Evolutionary conservation across 495 filamentous ascomycete genomes (phyloP).

Genomic region (Pyronema domesticum): DNA sequence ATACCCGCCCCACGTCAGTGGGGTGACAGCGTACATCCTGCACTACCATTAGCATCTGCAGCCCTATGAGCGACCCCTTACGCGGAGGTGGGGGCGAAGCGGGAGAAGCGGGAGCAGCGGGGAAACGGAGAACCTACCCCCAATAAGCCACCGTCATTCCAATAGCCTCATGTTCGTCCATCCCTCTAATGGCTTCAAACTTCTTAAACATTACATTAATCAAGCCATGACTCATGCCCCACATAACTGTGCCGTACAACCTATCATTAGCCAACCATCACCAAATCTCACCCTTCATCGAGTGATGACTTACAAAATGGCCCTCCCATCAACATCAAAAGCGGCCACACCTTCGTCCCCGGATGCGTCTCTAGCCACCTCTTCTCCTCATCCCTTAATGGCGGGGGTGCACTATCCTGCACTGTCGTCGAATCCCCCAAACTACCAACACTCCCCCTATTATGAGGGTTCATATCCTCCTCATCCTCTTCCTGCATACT

Average conservation of each 20-base stretch:
- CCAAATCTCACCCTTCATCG: neutral
- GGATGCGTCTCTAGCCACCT: too few relatives aligned
- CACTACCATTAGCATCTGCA: too few relatives aligned
- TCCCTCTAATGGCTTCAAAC: conserved; percentile 33
- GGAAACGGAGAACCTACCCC: neutral
- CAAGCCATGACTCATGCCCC: conserved; percentile 75
- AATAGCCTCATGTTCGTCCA: conserved; percentile 34
- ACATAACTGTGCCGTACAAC: conserved; percentile 43
- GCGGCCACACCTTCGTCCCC: neutral
- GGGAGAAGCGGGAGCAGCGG: too few relatives aligned
- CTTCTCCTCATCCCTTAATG: too few relatives aligned
- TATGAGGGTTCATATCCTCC: too few relatives aligned
- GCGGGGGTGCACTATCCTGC: too few relatives aligned
- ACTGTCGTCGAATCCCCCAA: too few relatives aligned
- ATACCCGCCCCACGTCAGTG: conserved; percentile 39
- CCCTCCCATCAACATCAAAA: neutral
- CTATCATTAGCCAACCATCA: neutral
- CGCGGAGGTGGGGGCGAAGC: too few relatives aligned
- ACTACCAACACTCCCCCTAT: too few relatives aligned
- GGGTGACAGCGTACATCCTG: conserved; percentile 39
- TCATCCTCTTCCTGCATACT: too few relatives aligned
- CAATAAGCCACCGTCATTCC: conserved; percentile 22
- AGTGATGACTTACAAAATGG: neutral
- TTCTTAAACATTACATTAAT: conserved; percentile 54
- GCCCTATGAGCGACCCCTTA: too few relatives aligned